A percentile compares a stretch with the other conserved stretches of the same genome.
phyloP scores from a whole-genome alignment of 2,329 filamentous ascomycete species.

The Neofusicoccum sp. region DNA sequence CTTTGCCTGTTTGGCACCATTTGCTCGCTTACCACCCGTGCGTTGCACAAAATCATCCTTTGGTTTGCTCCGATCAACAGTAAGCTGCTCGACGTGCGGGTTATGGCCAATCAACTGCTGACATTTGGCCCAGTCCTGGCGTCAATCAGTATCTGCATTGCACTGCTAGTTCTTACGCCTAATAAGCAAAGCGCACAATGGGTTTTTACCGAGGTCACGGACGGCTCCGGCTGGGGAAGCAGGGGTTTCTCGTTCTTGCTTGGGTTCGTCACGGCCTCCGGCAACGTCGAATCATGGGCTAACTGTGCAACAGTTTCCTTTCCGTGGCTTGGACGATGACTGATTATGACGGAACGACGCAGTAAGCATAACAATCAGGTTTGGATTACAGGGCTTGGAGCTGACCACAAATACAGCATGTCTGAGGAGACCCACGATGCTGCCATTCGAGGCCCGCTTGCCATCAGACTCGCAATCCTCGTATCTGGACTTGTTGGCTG shows the following conservation, averaged over 20 bases:
- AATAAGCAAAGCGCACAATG: slow-evolving; percentile 61
- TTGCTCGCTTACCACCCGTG: slow-evolving; percentile 65
- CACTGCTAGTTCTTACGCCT: slow-evolving; percentile 60
- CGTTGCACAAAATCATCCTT: slow-evolving; percentile 60
- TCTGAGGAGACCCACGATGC: slow-evolving; percentile 69
- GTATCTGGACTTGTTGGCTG: slow-evolving; percentile 64
- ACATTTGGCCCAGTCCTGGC: slow-evolving; percentile 52
- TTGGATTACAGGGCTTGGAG: background rate
- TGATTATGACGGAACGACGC: slow-evolving; percentile 68
- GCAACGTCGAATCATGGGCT: slow-evolving; percentile 21
- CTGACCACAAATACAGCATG: slow-evolving; percentile 49
- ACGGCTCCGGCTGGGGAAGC: slow-evolving; percentile 65
- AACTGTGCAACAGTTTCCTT: slow-evolving; percentile 46
- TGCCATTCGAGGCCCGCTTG: slow-evolving; percentile 60
- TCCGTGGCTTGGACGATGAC: slow-evolving; percentile 68
- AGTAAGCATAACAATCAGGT: slow-evolving; percentile 46
- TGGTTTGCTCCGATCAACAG: slow-evolving; percentile 70
- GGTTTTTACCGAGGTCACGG: slow-evolving; percentile 64
- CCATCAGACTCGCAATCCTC: slow-evolving; percentile 62
- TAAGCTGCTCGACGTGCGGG: slow-evolving; percentile 30
- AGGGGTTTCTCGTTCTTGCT: slow-evolving; percentile 65
- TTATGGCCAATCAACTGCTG: background rate
- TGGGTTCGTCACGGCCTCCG: slow-evolving; percentile 45
- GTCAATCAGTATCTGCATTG: slow-evolving; percentile 62
- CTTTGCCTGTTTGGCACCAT: slow-evolving; percentile 60